Conservation (phyloP, 495 filamentous ascomycete species). For the Xylaria venustula region DNA sequence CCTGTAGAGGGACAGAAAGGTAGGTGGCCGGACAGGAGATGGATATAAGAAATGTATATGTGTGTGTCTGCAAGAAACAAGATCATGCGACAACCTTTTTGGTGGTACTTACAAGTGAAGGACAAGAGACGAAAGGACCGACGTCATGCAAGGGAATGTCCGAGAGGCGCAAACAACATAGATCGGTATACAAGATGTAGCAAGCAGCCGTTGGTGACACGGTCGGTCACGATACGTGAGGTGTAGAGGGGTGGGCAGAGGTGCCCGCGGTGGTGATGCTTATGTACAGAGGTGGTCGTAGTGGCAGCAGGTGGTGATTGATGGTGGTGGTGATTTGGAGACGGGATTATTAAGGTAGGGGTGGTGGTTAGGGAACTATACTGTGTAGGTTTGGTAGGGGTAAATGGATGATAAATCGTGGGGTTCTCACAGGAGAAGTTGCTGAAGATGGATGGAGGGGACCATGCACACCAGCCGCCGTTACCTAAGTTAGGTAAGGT, state of each 20-base stretch:
- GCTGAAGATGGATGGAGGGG: not conserved
- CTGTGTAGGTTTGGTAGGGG: not conserved
- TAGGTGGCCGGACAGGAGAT: not conserved
- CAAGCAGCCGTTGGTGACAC: no score
- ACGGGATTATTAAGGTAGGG: no score
- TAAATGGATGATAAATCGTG: conserved; percentile 12
- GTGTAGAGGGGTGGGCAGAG: not conserved
- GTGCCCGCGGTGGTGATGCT: not conserved
- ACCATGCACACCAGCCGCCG: conserved; percentile 25
- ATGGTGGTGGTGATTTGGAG: no score
- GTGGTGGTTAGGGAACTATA: not conserved
- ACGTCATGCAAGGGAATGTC: conserved; percentile 8
- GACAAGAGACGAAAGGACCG: conserved; percentile 4
- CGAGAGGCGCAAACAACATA: not conserved
- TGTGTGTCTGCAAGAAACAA: not conserved
- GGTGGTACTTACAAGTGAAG: not conserved
- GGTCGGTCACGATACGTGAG: not conserved
- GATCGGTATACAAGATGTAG: not conserved
- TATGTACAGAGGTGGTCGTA: no score
- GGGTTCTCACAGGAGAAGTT: not conserved
- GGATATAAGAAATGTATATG: not conserved
- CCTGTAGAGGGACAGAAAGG: not conserved
- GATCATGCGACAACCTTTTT: not conserved
- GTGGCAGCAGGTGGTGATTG: no score
- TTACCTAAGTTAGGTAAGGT: no score